Evolutionary conservation across 495 filamentous ascomycete species (phyloP).

Genomic region (Hypoxylon fragiforme): DNA sequence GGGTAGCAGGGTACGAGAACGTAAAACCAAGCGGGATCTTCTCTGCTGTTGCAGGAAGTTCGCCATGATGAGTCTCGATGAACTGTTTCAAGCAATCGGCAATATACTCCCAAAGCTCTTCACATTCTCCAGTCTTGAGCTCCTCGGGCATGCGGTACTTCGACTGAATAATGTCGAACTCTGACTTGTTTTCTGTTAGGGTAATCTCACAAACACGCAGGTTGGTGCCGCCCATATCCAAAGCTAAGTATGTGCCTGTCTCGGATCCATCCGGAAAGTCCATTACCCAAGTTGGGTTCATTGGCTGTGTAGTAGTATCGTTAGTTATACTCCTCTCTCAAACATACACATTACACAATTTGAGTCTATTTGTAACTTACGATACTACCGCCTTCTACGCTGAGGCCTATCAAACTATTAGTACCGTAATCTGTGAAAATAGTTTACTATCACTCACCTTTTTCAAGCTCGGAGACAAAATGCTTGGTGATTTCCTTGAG

Average conservation of each 20-base stretch:
- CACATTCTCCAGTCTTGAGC: slow-evolving; percentile 84
- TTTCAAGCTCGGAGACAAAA: slow-evolving; percentile 85
- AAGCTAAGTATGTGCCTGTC: slow-evolving; percentile 85
- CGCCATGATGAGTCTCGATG: slow-evolving; percentile 84
- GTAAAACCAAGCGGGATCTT: slow-evolving; percentile 91
- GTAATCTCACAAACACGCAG: slow-evolving; percentile 96
- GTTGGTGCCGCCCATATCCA: slow-evolving; percentile 99
- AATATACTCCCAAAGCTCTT: slow-evolving; percentile 97
- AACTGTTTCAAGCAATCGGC: slow-evolving; percentile 97
- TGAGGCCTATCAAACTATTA: slow-evolving; percentile 62
- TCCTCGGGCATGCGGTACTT: slow-evolving; percentile 98
- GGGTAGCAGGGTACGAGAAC: slow-evolving; percentile 96
- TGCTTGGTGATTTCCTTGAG: slow-evolving; percentile 88
- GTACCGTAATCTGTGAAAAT: slow-evolving; percentile 2
- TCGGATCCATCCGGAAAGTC: slow-evolving; percentile 87
- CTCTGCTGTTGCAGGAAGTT: slow-evolving; percentile 58
- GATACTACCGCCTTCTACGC: slow-evolving; percentile 87
- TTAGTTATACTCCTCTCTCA: slow-evolving; percentile 24
- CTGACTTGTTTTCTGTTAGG: slow-evolving; percentile 85
- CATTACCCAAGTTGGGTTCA: slow-evolving; percentile 99
- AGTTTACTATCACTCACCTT: slow-evolving; percentile 61
- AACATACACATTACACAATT: neutral
- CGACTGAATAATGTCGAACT: slow-evolving; percentile 98
- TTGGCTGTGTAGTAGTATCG: slow-evolving; percentile 68
- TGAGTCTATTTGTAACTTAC: slow-evolving; percentile 57